Evolutionary conservation across 352 stramenopile genomes (phyloP).

Genomic region (Albugo candida): DNA sequence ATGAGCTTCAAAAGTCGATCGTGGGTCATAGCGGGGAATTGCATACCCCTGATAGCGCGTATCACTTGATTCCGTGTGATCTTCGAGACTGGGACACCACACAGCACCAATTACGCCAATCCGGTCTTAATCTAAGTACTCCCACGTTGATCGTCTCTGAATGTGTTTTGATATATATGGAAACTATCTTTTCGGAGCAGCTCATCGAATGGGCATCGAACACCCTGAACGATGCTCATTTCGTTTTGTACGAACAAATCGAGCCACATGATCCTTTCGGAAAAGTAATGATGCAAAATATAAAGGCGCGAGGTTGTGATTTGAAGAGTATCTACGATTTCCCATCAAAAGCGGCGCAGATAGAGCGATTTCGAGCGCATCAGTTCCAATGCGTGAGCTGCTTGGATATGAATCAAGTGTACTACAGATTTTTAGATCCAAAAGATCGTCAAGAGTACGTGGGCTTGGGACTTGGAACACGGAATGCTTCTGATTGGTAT

Average conservation of each 20-base stretch:
- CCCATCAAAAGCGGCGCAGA: constrained; percentile 53
- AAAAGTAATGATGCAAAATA: constrained; percentile 81
- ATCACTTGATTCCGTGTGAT: constrained; percentile 64
- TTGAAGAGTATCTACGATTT: constrained; percentile 69
- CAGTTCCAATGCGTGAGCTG: constrained; percentile 52
- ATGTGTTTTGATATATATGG: constrained; percentile 85
- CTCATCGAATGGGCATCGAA: constrained; percentile 45
- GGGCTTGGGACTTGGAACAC: not conserved
- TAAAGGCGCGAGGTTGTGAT: constrained; percentile 76
- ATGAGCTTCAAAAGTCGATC: not conserved
- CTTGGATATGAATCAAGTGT: constrained; percentile 84
- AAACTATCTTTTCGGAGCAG: constrained; percentile 49
- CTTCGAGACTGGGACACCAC: constrained; percentile 36
- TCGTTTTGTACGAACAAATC: constrained; percentile 83
- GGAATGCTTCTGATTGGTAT: not conserved
- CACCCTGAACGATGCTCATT: constrained; percentile 56
- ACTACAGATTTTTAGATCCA: constrained; percentile 72
- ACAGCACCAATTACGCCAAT: constrained; percentile 19
- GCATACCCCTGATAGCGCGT: constrained; percentile 22
- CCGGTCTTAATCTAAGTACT: constrained; percentile 3
- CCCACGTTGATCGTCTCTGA: constrained; percentile 79
- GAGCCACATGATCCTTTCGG: constrained; percentile 79
- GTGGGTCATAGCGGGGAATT: constrained; percentile 33
- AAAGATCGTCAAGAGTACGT: constrained; percentile 43
- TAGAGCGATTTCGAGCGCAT: constrained; percentile 44